These are phyloP conservation scores for Mycena galericulata DNA, from an alignment of 768 basidiomycete species.

Conservation along the genomic window DNA sequence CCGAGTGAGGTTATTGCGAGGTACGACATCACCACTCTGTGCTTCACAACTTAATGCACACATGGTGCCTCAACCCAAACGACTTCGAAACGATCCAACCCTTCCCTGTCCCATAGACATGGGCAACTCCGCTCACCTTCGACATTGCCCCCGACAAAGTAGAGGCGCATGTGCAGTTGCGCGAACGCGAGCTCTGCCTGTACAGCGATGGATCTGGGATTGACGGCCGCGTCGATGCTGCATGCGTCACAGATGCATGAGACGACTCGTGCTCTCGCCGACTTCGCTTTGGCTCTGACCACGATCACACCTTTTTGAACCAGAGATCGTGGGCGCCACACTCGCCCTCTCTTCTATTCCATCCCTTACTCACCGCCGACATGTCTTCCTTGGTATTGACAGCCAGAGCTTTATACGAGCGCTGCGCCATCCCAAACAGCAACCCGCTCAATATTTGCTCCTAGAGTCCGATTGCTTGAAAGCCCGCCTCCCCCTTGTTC, in stretches of 20 bases:
- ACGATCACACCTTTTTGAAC: constrained; percentile 37
- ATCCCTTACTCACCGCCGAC: not conserved
- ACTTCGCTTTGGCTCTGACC: not conserved
- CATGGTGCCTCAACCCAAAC: not conserved
- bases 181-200: constrained; percentile 2
- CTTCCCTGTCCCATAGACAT: not conserved
- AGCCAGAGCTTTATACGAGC: constrained; percentile 32
- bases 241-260: constrained; percentile 10
- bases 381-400: constrained; percentile 24
- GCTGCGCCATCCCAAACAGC: not conserved
- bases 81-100: constrained; percentile 11
- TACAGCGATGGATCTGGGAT: constrained; percentile 38
- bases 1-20: no score
- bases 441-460: constrained; percentile 27
- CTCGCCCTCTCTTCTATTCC: constrained; percentile 30
- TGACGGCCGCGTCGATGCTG: constrained; percentile 32
- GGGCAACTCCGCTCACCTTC: not conserved
- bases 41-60: not conserved
- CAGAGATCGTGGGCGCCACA: constrained; percentile 24
- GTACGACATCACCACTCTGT: not conserved
- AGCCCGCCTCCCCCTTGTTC: not conserved
- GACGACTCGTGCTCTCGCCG: not conserved
- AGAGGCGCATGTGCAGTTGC: not conserved
- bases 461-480: not conserved
- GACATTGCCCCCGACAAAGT: not conserved